Base-by-base conservation (phyloP, 1,139 yeast species). In the Yamadazyma membranifaciens region DNA sequence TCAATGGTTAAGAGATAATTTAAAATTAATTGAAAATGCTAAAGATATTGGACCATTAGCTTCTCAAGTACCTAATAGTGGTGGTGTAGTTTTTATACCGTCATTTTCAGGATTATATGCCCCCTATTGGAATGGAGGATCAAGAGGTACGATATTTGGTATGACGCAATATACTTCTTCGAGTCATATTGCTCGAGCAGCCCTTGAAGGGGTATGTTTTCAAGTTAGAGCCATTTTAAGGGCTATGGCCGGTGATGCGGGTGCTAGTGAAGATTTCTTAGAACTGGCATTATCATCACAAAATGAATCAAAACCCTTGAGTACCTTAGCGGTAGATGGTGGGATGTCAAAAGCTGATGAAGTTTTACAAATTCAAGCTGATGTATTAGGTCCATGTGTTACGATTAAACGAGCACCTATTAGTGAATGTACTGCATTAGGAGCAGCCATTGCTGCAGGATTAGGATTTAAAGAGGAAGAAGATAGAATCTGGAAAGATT, bases 371-470 rank as follows among this genome's bases (percentile, higher is more conserved):
- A 88, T 91, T 50, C 98, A 91, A 66, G 87, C 96, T 9, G 95
- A 91, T 62, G 82, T 91, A 47, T 73, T 89, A 52, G 91, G 91
- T 1, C 88, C 88, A 2, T 88, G 96, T 60, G 88, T 89, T 30
- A 79, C 82, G 27, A 94, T 91, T 38, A 77, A 79, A 56, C 74
- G 96, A 54, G 92, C 97, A 1, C 76, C 80, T 25, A 86, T 85
- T 61, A 70, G 88, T 28, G 98, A 91, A 65, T 89, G 96, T 60
- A 91, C 98, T 4, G 97, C 98, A 1, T 74, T 91, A 48, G 98
- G 98, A 22, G 96, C 96, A 10, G 97, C 97, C 10, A 87, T 91
- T 54, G 96, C 96, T 15, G 96, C 98, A 2, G 96, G 96, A 10
- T 69, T 89, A 54, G 83, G 91, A 2, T 69, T 71, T 46, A 65